Evolutionary conservation across 2,329 filamentous ascomycete species (phyloP), one percentile per base, ranked within the genome.

Genomic region (Calonectria ilicicola): DNA sequence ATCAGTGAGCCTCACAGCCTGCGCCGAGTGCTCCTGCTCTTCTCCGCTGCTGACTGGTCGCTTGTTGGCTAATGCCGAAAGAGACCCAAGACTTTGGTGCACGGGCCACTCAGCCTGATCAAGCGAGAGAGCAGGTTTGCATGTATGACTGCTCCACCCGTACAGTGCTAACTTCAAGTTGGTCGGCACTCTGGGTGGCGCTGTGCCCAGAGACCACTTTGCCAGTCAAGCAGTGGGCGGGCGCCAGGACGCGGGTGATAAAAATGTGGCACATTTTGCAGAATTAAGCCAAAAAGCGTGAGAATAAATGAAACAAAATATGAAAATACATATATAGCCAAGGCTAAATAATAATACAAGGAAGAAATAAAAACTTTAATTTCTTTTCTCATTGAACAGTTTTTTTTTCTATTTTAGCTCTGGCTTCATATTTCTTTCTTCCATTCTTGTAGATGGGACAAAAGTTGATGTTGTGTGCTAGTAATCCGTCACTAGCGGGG

Each of bases 1-100:
- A 66, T 63, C 53, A 62, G 42, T 62, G 65, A 76, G 72, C 65
- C 68, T 70, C 72, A 69, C 42, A 70, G 51, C 40, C 27, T 42
- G 64, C 21, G 23, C 29, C 35, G 21, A n/a, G 19, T 49, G 49
- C 63, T 63, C 38, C 46, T 71, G 64, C 15, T 58, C 19, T 17
- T 65, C 47, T 64, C 32, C 19, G 27, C 17, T 71, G 46, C 53
- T 68, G 56, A 68, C 53, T 63, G 66, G 66, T 32, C 53, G 32
- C 21, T 60, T 51, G 42, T 44, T 60, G 23, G 64, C 38, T 49
- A 8, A 23, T 62, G 51, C 53, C 35, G n/a, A 56, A 70, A 53
- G 63, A 17, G 35, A 63, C 14, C 19, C 35, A 47, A 26, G 67
- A 63, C 27, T n/a, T 23, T 15, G 7, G 67, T 60, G 49, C 47